Base-by-base conservation (phyloP, 2,329 filamentous ascomycete species). In the Cadophora gregata region DNA sequence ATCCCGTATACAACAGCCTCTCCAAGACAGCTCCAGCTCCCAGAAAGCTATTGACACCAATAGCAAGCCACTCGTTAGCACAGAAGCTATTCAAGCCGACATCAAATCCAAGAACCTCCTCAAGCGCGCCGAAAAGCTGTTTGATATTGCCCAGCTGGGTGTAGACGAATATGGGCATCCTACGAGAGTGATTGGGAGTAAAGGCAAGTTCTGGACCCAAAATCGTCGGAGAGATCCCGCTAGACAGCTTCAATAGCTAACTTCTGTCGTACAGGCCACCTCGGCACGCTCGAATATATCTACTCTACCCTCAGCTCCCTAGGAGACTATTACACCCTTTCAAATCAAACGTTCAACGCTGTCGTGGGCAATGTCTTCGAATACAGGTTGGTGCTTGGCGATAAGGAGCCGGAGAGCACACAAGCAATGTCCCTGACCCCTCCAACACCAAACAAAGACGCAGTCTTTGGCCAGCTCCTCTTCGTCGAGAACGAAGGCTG, bases 181-280 rank as follows among this genome's bases (percentile, higher is more conserved):
- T 1, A 92, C 90, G 1, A 84, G 90, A 62, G 89, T 92, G 25
- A 91, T 92, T 70, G 89, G 90, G 33, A 90, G 88, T 69, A 75
- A 84, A 75, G 88, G 87, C 88, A 78, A 64, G 71, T 66, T 42
- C 38, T 12, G 55, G 55, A 33, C 16, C 62, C 29, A 16, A 63
- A 21, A 31, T 5, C 12, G 45, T 9, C 8, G n/a, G n/a, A 8
- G 21, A 62, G 10, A 51, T 25, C 64, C 21, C 36, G 55, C 67
- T 29, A 48, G 68, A 3, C 16, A 62, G 63, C 31, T 36, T 25
- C 31, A 38, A 25, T 16, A 56, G 64, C 69, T 67, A 53, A 69
- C 42, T 7, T 42, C 74, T 60, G 69, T 69, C 64, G 71, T 36
- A 75, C 69, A 85, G 89, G 89, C 29, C 90, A 92, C 72, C 74